Conservation (phyloP, 345 rosid genomes). For the Xanthoceras sorbifolium region DNA sequence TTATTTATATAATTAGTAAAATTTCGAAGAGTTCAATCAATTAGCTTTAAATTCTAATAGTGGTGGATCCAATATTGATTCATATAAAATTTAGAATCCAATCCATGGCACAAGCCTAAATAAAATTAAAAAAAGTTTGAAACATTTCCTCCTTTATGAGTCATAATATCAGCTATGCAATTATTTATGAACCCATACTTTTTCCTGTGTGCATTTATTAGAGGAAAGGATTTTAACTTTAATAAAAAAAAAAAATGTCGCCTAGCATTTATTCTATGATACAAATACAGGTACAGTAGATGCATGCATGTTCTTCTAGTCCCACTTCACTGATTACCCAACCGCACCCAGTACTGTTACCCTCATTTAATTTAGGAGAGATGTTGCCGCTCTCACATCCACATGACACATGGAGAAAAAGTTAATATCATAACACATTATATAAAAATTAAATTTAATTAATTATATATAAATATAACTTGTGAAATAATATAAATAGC, state of each 20-base stretch:
- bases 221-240: background rate
- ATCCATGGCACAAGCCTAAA: background rate
- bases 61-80: too few relatives aligned
- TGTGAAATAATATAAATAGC: too few relatives aligned
- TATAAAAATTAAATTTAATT: too few relatives aligned
- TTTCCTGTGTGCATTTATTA: background rate
- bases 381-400: background rate
- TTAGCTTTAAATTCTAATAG: too few relatives aligned
- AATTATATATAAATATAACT: too few relatives aligned
- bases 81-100: too few relatives aligned
- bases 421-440: too few relatives aligned
- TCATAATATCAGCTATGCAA: constrained; percentile 3
- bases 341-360: background rate
- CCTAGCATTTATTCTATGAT: constrained; percentile 11
- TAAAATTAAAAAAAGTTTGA: background rate
- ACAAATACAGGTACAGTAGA: too few relatives aligned
- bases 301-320: constrained; percentile 4
- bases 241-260: background rate
- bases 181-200: background rate
- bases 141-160: background rate
- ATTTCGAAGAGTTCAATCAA: too few relatives aligned
- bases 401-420: too few relatives aligned
- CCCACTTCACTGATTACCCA: constrained; percentile 13
- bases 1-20: too few relatives aligned
- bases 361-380: background rate